Conservation (phyloP, 169 alveolate genomes). For the Cryptosporidium meleagridis region DNA sequence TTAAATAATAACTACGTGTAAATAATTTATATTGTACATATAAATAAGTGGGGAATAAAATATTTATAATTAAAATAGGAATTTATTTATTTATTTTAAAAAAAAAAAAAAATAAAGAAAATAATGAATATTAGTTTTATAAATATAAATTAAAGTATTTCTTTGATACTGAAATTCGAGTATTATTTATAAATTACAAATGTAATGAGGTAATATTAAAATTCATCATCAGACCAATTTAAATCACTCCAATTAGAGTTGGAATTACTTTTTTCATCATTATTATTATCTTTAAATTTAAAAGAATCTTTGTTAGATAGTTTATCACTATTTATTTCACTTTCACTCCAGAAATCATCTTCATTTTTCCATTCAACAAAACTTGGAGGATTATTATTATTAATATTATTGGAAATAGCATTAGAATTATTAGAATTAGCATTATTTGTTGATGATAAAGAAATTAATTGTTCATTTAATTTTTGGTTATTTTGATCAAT, state of each 20-base stretch:
- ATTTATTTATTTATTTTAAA: too few species aligned
- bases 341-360: conserved; percentile 7
- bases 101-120: background rate
- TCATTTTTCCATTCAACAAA: conserved; percentile 14
- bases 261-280: background rate
- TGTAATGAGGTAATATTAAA: background rate
- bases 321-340: conserved; percentile 1
- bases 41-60: too few species aligned
- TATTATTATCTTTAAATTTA: background rate
- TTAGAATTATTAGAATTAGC: background rate
- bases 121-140: background rate
- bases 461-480: background rate
- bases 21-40: background rate
- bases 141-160: background rate
- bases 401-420: background rate
- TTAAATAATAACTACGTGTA: background rate
- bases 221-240: conserved; percentile 14
- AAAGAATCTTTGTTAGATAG: background rate
- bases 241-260: conserved; percentile 39
- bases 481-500: background rate
- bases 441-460: background rate
- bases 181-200: too few species aligned
- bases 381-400: background rate
- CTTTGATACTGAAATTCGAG: conserved; percentile 3
- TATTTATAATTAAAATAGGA: too few species aligned